A percentile compares a stretch with the other conserved stretches of the same genome.
phyloP scores from a whole-genome alignment of 345 rosid genomes.

The rapeseed (Brassica napus) region DNA sequence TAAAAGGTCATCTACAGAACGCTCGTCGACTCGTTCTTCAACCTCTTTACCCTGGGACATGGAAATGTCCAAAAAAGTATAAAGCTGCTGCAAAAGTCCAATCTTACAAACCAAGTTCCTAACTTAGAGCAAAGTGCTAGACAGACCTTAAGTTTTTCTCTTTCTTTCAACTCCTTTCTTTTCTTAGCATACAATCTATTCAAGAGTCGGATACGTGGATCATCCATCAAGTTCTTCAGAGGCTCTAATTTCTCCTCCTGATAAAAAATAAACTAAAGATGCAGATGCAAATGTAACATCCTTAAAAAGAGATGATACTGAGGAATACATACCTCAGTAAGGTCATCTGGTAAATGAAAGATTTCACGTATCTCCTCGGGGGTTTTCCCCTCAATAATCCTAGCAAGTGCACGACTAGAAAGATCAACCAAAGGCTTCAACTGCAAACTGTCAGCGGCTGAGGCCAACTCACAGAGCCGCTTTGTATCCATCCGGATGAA shows the following conservation, averaged over 20 bases:
- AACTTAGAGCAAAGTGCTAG: not conserved
- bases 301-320: conserved; percentile 21
- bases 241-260: conserved; percentile 99
- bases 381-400: conserved; percentile 86
- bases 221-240: conserved; percentile 73
- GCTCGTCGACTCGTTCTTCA: conserved; percentile 79
- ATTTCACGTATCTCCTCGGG: conserved; percentile 95
- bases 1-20: conserved; percentile 90
- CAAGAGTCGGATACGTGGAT: conserved; percentile 86
- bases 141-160: conserved; percentile 73
- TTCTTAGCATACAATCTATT: conserved; percentile 88
- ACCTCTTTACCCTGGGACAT: conserved; percentile 65
- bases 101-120: conserved; percentile 7
- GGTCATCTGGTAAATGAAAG: conserved; percentile 97
- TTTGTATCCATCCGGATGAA: conserved; percentile 92
- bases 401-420: conserved; percentile 92
- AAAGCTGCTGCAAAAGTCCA: conserved; percentile 1
- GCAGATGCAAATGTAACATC: conserved; percentile 17
- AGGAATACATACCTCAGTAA: conserved; percentile 76
- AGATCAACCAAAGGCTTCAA: conserved; percentile 92
- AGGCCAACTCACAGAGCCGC: conserved; percentile 87
- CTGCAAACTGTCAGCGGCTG: conserved; percentile 97
- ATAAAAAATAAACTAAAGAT: conserved; percentile 18
- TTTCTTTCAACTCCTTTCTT: conserved; percentile 83
- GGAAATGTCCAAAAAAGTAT: conserved; percentile 4